Conservation (phyloP, 352 stramenopile genomes). For the Paralagenidium karlingii region DNA sequence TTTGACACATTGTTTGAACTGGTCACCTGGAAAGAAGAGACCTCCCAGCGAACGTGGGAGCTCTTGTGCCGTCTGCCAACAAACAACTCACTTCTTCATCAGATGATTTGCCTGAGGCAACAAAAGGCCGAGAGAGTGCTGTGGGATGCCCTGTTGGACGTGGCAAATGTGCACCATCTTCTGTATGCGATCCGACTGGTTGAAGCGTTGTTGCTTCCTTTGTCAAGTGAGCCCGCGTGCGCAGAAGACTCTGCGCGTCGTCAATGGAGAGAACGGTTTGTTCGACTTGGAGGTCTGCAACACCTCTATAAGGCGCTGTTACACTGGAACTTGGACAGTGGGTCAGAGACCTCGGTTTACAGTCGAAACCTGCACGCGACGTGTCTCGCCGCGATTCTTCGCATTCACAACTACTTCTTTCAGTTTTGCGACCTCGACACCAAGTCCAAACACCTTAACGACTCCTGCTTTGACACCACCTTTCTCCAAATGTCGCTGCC, state of each 20-base stretch:
- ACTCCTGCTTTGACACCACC: too few relatives aligned
- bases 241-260: conserved; percentile 29
- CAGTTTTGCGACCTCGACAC: too few relatives aligned
- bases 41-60: conserved; percentile 54
- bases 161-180: conserved; percentile 30
- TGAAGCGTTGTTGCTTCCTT: conserved; percentile 47
- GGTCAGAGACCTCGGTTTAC: conserved; percentile 12
- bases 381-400: conserved; percentile 36
- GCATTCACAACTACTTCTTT: conserved; percentile 31
- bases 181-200: conserved; percentile 56
- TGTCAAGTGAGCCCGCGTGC: conserved; percentile 3
- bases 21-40: conserved; percentile 30
- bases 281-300: conserved; percentile 33
- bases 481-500: too few relatives aligned
- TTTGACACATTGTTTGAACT: conserved; percentile 50
- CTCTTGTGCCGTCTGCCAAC: conserved; percentile 56
- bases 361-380: conserved; percentile 20
- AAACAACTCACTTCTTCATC: conserved; percentile 41
- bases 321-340: conserved; percentile 6
- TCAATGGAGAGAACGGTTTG: conserved; percentile 70
- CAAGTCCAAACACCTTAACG: too few relatives aligned
- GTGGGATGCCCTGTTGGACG: conserved; percentile 35
- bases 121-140: conserved; percentile 1
- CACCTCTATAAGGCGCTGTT: conserved; percentile 31
- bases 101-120: conserved; percentile 45